Evolutionary conservation across 73 alveolate species (phyloP).

Genomic region (Tetrahymena elliotti): DNA sequence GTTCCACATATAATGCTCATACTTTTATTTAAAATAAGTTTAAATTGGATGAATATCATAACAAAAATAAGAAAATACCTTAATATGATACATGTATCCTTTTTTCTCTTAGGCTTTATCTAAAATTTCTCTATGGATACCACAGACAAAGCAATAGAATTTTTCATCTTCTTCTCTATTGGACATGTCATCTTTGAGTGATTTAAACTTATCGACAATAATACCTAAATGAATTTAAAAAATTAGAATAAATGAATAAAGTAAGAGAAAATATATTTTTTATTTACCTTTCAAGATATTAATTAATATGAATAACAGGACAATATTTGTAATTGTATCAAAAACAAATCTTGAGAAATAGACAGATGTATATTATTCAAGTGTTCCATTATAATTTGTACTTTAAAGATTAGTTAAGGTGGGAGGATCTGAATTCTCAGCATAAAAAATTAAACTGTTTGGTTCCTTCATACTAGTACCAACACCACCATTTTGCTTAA

Average conservation of each 20-base stretch:
- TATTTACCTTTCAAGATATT: conserved; percentile 3
- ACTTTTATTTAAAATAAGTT: conserved; percentile 54
- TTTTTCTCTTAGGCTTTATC: conserved; percentile 9
- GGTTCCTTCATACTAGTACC: conserved; percentile 27
- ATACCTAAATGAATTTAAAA: conserved; percentile 12
- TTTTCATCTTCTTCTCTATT: conserved; percentile 1
- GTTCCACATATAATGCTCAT: conserved; percentile 82
- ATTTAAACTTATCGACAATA: conserved; percentile 36
- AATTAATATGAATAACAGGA: conserved; percentile 14
- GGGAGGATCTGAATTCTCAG: not conserved
- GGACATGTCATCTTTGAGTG: conserved; percentile 27
- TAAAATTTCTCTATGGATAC: conserved; percentile 21
- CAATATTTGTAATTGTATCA: conserved; percentile 21
- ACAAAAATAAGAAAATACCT: not conserved
- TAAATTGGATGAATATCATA: not conserved
- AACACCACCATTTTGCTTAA: conserved; percentile 34
- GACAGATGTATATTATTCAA: not conserved
- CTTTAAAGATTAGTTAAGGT: not conserved
- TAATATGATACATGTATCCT: not conserved
- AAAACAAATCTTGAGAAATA: conserved; percentile 19
- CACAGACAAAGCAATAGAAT: conserved; percentile 31
- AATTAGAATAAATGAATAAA: not conserved
- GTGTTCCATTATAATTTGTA: not conserved
- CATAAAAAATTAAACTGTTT: not conserved
- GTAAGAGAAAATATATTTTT: not conserved